Conservation (phyloP, 495 filamentous ascomycete species). For the Elasticomyces elasticus region DNA sequence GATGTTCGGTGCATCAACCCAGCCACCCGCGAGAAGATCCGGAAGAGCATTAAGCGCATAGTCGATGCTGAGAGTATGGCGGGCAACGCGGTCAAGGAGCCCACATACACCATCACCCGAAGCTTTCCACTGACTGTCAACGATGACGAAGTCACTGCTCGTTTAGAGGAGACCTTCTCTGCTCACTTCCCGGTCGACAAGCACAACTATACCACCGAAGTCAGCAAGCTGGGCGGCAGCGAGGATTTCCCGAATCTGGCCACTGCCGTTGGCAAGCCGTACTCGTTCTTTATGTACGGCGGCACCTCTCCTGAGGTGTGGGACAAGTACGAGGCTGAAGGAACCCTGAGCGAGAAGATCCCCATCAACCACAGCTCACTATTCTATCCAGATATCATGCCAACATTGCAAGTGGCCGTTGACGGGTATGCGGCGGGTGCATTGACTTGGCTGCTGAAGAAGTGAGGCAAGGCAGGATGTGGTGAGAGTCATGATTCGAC, state of each 20-base stretch:
- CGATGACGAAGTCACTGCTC: conserved; percentile 35
- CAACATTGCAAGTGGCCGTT: conserved; percentile 46
- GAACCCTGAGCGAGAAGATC: conserved; percentile 32
- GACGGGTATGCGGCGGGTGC: conserved; percentile 48
- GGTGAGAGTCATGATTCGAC: not conserved
- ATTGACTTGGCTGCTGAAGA: conserved; percentile 36
- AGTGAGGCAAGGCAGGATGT: not conserved
- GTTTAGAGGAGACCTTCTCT: conserved; percentile 35
- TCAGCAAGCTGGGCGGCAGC: conserved; percentile 29
- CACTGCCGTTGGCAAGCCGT: conserved; percentile 41
- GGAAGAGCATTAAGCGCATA: conserved; percentile 41
- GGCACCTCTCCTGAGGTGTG: conserved; percentile 39
- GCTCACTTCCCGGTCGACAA: conserved; percentile 35
- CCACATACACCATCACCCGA: conserved; percentile 31
- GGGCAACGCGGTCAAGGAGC: conserved; percentile 32
- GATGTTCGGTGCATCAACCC: conserved; percentile 38
- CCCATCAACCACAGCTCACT: conserved; percentile 48
- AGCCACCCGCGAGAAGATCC: conserved; percentile 35
- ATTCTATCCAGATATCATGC: conserved; percentile 52
- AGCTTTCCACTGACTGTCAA: conserved; percentile 45
- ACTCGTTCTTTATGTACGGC: conserved; percentile 49
- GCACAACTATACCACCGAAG: conserved; percentile 19
- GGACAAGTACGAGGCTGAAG: conserved; percentile 41
- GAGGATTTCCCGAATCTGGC: conserved; percentile 52
- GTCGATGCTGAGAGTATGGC: conserved; percentile 46